These are phyloP conservation scores for Neurospora sp. DNA, from an alignment of 2,329 filamentous ascomycete genomes.

Conservation along the genomic window DNA sequence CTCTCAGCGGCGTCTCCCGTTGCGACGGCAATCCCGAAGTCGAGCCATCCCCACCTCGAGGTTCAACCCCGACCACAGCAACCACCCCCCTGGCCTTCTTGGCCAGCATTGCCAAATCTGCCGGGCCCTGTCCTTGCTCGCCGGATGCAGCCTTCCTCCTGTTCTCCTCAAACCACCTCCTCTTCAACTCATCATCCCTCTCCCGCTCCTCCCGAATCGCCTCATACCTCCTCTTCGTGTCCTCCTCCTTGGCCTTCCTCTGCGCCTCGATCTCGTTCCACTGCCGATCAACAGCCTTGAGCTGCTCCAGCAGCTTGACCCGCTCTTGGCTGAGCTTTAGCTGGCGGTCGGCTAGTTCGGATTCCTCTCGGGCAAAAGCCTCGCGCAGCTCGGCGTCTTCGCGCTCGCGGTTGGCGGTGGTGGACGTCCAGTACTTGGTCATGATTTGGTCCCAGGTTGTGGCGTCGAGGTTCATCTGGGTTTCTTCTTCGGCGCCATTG, in stretches of 20 bases:
- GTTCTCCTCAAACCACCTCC: neutral
- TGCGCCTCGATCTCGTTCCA: neutral
- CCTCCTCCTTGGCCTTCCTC: neutral
- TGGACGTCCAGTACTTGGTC: conserved; percentile 20
- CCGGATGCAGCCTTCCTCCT: neutral
- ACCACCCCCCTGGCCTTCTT: neutral
- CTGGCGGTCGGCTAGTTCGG: neutral
- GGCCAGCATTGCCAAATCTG: neutral
- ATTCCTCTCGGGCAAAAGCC: conserved; percentile 21
- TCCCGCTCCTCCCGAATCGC: neutral
- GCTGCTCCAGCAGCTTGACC: conserved; percentile 3
- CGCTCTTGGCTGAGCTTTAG: conserved; percentile 14
- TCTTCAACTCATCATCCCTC: neutral
- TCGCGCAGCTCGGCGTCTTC: conserved; percentile 23
- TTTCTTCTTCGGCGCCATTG: neutral
- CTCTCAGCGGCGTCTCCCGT: neutral
- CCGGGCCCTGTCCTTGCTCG: neutral
- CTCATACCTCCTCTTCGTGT: neutral
- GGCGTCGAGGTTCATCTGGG: neutral
- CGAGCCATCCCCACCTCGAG: neutral
- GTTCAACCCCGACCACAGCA: neutral
- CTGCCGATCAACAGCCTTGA: conserved; percentile 3
- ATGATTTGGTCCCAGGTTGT: conserved; percentile 30
- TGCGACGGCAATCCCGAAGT: neutral
- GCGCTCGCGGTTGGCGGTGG: conserved; percentile 9